Conservation (phyloP, 1,139 yeast species). For the Nakaseomyces sp. region DNA sequence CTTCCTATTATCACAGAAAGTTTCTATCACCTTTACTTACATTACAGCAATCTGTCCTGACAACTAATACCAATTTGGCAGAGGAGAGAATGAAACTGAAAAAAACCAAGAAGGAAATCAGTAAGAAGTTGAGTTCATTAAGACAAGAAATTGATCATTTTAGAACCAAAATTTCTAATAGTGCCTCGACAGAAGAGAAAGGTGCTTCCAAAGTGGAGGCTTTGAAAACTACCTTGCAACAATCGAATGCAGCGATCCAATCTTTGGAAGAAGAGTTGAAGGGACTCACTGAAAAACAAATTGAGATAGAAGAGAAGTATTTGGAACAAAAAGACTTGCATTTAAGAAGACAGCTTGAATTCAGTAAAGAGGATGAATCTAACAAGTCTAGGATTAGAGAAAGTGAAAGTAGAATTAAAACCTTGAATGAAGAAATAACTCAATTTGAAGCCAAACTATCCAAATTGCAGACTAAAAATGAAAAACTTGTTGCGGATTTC, state of each 20-base stretch:
- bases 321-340: slow-evolving; percentile 34
- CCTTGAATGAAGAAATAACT: slow-evolving; percentile 31
- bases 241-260: slow-evolving; percentile 35
- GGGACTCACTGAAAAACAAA: slow-evolving; percentile 30
- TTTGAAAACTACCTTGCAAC: slow-evolving; percentile 36
- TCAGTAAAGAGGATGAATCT: slow-evolving; percentile 31
- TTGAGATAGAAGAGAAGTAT: slow-evolving; percentile 35
- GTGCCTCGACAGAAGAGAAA: slow-evolving; percentile 39
- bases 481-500: slow-evolving; percentile 31
- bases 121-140: slow-evolving; percentile 44
- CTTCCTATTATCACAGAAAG: slow-evolving; percentile 30
- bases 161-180: slow-evolving; percentile 41
- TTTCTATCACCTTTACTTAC: slow-evolving; percentile 46
- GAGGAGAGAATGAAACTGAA: slow-evolving; percentile 45
- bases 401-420: slow-evolving; percentile 12
- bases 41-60: slow-evolving; percentile 51
- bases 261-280: slow-evolving; percentile 35
- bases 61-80: slow-evolving; percentile 49
- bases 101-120: slow-evolving; percentile 55
- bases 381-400: slow-evolving; percentile 25
- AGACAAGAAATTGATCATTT: slow-evolving; percentile 52
- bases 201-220: slow-evolving; percentile 38
- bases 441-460: slow-evolving; percentile 33
- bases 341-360: slow-evolving; percentile 32
- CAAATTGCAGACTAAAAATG: slow-evolving; percentile 30